These are phyloP conservation scores for Eremochloa ophiuroides DNA, from an alignment of 176 grass and related monocot species.

Conservation along the genomic window DNA sequence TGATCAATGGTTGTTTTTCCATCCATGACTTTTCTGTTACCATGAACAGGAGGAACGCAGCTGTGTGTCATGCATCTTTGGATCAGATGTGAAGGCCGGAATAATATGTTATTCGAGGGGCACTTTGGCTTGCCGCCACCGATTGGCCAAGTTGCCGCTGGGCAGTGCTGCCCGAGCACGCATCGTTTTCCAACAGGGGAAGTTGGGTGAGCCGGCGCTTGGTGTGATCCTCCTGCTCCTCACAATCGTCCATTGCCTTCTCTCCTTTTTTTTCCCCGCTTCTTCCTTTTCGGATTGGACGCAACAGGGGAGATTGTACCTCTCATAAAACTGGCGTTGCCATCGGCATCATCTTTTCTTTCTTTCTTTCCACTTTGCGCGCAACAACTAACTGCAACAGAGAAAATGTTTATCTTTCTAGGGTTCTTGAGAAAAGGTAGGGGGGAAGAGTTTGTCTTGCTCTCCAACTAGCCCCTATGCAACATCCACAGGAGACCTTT, in stretches of 20 bases:
- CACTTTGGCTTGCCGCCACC: neutral
- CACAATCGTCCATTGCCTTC: constrained; percentile 15
- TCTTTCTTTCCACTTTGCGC: neutral
- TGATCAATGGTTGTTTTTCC: neutral
- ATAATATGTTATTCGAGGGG: neutral
- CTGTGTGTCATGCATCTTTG: neutral
- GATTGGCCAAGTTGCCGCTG: neutral
- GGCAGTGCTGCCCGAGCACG: neutral
- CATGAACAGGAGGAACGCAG: neutral
- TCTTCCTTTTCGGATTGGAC: neutral
- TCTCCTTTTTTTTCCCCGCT: neutral
- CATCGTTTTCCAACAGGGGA: constrained; percentile 37
- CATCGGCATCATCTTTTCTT: neutral
- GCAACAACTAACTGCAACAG: neutral
- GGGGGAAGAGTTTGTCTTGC: neutral
- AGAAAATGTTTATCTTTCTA: neutral
- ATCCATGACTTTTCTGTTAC: neutral
- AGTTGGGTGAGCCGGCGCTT: constrained; percentile 17
- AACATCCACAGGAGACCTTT: neutral
- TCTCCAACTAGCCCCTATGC: neutral
- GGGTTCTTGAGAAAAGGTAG: neutral
- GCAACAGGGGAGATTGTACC: neutral
- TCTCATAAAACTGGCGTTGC: constrained; percentile 5
- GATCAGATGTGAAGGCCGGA: neutral
- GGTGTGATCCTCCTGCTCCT: constrained; percentile 13